A percentile compares a stretch with the other conserved stretches of the same genome.
phyloP scores from a whole-genome alignment of 108 stramenopile species.

The Cyclotella kingstonii region DNA sequence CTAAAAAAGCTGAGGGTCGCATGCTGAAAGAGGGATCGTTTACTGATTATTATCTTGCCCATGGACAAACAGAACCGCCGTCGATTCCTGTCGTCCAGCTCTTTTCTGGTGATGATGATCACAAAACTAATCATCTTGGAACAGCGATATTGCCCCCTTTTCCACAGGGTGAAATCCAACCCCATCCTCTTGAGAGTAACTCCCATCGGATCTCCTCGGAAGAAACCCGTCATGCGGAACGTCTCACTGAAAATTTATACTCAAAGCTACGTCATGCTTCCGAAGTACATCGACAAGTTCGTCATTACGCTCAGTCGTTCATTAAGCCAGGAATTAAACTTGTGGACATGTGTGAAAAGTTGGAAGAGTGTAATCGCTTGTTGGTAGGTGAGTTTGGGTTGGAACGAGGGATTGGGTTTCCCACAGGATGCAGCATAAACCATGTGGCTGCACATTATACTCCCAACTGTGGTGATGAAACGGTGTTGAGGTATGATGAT shows the following conservation, averaged over 20 bases:
- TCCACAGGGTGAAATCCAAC: constrained; percentile 92
- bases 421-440: constrained; percentile 96
- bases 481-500: constrained; percentile 87
- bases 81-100: constrained; percentile 83
- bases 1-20: constrained; percentile 66
- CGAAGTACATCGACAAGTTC: constrained; percentile 97
- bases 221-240: constrained; percentile 84
- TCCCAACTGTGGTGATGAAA: constrained; percentile 95
- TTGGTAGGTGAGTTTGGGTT: constrained; percentile 88
- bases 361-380: constrained; percentile 94
- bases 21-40: constrained; percentile 81
- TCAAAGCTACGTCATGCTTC: constrained; percentile 85
- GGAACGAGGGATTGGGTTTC: constrained; percentile 95
- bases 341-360: constrained; percentile 89
- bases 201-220: constrained; percentile 80
- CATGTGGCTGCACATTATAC: constrained; percentile 99
- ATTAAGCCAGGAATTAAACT: constrained; percentile 96
- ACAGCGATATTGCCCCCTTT: constrained; percentile 38
- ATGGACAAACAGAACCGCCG: constrained; percentile 97
- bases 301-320: constrained; percentile 91
- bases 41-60: constrained; percentile 90
- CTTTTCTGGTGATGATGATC: constrained; percentile 41
- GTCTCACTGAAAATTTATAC: constrained; percentile 80
- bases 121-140: constrained; percentile 5
- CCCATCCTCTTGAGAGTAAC: constrained; percentile 83